These are phyloP conservation scores for Beauveria sp. DNA, from an alignment of 2,329 filamentous ascomycete species.

Conservation along the genomic window DNA sequence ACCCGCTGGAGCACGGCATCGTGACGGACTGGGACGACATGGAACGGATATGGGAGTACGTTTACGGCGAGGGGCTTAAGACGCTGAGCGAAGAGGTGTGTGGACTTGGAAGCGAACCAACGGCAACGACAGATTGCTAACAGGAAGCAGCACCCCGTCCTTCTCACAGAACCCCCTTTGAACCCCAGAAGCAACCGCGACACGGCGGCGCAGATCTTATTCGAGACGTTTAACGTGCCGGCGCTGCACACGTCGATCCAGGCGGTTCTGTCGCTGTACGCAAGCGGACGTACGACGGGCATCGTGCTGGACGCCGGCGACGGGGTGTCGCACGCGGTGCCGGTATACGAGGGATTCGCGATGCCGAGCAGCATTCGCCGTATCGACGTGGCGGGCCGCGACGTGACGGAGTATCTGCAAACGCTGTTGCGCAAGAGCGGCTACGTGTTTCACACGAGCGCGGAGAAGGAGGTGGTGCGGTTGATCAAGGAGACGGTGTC, in stretches of 20 bases:
- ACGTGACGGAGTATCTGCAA: conserved; percentile 94
- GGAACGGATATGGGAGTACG: conserved; percentile 98
- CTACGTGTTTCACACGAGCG: conserved; percentile 92
- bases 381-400: conserved; percentile 91
- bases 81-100: conserved; percentile 89
- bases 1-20: conserved; percentile 93
- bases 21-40: conserved; percentile 99
- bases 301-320: conserved; percentile 94
- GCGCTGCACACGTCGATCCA: conserved; percentile 96
- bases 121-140: conserved; percentile 7
- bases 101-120: background rate
- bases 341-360: conserved; percentile 95
- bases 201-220: conserved; percentile 92
- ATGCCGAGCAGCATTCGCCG: conserved; percentile 91
- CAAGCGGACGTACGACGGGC: conserved; percentile 89
- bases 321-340: conserved; percentile 93
- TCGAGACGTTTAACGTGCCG: conserved; percentile 97
- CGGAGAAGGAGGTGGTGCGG: conserved; percentile 97
- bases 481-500: conserved; percentile 93
- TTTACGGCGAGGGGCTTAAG: conserved; percentile 93
- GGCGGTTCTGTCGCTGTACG: conserved; percentile 91
- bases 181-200: conserved; percentile 95
- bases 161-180: conserved; percentile 90
- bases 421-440: conserved; percentile 84
- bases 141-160: conserved; percentile 68